Conservation (phyloP, 139 green algal species). For the Raphidocelis subcapitata region DNA sequence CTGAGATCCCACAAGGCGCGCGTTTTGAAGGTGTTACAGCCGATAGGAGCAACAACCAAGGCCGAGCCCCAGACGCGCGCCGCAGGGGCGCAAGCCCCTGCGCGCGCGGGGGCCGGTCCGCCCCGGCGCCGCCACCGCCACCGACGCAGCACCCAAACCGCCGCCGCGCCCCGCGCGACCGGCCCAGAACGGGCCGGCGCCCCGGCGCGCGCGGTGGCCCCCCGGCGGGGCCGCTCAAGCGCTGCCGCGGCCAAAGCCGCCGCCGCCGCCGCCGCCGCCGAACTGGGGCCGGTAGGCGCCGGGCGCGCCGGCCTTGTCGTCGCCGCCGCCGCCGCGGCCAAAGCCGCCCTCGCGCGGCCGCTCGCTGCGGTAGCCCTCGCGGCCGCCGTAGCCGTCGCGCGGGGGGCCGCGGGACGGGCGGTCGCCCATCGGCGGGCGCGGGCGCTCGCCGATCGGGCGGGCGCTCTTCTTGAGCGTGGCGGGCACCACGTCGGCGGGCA, state of each 20-base stretch:
- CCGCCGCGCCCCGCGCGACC: no score
- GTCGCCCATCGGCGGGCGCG: constrained; percentile 32
- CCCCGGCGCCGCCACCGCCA: no score
- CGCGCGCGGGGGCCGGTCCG: no score
- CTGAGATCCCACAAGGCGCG: no score
- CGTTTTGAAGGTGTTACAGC: no score
- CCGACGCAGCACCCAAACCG: no score
- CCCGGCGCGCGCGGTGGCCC: no score
- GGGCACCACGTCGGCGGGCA: constrained; percentile 93
- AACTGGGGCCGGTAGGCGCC: constrained; percentile 63
- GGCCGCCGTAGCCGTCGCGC: constrained; percentile 46
- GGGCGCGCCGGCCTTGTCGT: constrained; percentile 55
- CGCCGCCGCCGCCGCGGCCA: constrained; percentile 44
- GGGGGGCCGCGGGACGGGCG: constrained; percentile 47
- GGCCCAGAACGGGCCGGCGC: no score
- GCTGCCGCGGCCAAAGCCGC: constrained; percentile 18
- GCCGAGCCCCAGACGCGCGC: no score
- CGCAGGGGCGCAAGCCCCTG: no score
- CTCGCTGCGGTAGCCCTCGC: constrained; percentile 62
- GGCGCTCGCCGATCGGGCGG: constrained; percentile 46
- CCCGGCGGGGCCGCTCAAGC: no score
- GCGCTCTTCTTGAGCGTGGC: constrained; percentile 95
- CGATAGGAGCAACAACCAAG: no score
- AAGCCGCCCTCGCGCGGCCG: constrained; percentile 52
- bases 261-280: constrained; percentile 37